Conservation (phyloP, 495 filamentous ascomycete species). For the Penicillium steckii region DNA sequence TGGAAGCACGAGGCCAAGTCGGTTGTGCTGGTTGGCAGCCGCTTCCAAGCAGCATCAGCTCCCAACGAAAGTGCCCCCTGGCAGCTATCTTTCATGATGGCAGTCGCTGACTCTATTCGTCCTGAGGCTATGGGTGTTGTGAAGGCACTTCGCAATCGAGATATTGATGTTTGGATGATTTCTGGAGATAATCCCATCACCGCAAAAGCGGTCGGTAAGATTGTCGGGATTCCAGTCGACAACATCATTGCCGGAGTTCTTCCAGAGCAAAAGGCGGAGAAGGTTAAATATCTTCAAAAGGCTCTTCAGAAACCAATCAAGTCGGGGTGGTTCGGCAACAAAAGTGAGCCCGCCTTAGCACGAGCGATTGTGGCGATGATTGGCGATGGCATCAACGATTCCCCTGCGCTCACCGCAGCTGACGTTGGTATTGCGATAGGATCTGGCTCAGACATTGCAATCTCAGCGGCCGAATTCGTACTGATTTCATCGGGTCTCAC, state of each 20-base stretch:
- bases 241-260: conserved; percentile 88
- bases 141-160: conserved; percentile 59
- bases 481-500: conserved; percentile 70
- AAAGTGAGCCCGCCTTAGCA: too few species aligned
- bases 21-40: not conserved
- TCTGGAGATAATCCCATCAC: conserved; percentile 70
- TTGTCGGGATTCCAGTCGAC: conserved; percentile 68
- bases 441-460: conserved; percentile 80
- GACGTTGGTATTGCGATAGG: conserved; percentile 85
- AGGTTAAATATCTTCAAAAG: conserved; percentile 1
- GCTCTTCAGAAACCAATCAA: conserved; percentile 5
- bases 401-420: conserved; percentile 74
- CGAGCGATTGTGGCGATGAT: conserved; percentile 58
- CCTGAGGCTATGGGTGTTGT: conserved; percentile 70
- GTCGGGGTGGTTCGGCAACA: too few species aligned
- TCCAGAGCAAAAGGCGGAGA: conserved; percentile 69
- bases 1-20: conserved; percentile 1
- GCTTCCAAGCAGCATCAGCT: not conserved
- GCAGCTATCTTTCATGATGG: conserved; percentile 55
- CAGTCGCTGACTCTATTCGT: conserved; percentile 73
- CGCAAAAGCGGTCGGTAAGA: conserved; percentile 63
- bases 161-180: conserved; percentile 82
- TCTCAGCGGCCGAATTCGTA: conserved; percentile 79
- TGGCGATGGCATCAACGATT: conserved; percentile 89
- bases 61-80: not conserved